Evolutionary conservation across 768 basidiomycete species (phyloP).

Genomic region (Boletellus sp.): DNA sequence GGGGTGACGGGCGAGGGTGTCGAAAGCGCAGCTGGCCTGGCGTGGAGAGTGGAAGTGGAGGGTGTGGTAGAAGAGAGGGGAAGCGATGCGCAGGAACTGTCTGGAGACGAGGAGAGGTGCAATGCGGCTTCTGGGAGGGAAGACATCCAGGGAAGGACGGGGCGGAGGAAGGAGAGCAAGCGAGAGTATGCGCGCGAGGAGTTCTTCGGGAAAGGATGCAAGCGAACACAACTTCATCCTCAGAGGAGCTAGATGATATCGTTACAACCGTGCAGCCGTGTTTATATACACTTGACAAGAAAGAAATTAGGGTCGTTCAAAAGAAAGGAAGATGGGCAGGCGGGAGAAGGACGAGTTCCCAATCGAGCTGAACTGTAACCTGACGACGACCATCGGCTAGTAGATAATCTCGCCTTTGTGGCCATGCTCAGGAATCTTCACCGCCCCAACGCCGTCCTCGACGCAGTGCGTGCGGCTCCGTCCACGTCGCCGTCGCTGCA

Average conservation of each 20-base stretch:
- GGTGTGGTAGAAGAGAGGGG: slow-evolving; percentile 55
- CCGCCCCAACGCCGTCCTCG: neutral
- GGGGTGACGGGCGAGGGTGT: slow-evolving; percentile 37
- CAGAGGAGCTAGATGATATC: neutral
- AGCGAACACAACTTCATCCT: slow-evolving; percentile 14
- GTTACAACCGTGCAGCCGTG: neutral
- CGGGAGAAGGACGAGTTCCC: slow-evolving; percentile 2
- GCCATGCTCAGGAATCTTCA: neutral
- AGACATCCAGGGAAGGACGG: slow-evolving; percentile 21
- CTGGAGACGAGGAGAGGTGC: slow-evolving; percentile 51
- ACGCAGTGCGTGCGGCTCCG: neutral
- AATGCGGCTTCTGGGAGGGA: slow-evolving; percentile 22
- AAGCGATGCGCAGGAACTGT: slow-evolving; percentile 51
- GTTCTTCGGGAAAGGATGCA: slow-evolving; percentile 38
- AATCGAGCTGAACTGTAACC: slow-evolving; percentile 10
- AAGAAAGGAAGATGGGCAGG: neutral
- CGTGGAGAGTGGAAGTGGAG: slow-evolving; percentile 40
- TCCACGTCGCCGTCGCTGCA: neutral
- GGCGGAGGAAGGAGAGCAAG: slow-evolving; percentile 24
- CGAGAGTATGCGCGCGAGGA: slow-evolving; percentile 45
- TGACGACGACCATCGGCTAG: neutral
- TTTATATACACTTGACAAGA: slow-evolving; percentile 6
- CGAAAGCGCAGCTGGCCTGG: slow-evolving; percentile 38
- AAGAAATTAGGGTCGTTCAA: neutral
- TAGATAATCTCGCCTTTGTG: neutral